phyloP scores from a whole-genome alignment of 2,329 filamentous ascomycete species.

The Hymenoscyphus salicellus region DNA sequence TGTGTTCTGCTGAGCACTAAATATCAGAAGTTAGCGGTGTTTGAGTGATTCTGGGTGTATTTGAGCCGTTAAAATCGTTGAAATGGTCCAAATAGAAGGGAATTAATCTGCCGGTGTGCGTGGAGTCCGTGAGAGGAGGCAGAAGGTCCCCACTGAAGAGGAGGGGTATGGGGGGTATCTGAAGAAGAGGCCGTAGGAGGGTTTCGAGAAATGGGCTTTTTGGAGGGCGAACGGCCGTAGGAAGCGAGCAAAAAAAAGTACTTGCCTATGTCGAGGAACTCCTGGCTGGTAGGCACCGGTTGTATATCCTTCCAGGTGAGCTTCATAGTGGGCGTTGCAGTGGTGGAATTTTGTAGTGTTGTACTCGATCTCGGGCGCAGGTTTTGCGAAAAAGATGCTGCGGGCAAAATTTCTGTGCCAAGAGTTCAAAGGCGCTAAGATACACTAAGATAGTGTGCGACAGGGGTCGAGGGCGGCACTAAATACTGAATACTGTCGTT shows the following conservation, averaged over 20 bases:
- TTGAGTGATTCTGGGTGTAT: neutral
- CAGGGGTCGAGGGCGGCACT: neutral
- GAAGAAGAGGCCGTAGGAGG: no score
- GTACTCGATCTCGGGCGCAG: neutral
- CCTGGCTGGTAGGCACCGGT: conserved; percentile 85
- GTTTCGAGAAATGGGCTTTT: neutral
- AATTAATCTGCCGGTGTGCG: no score
- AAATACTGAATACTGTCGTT: neutral
- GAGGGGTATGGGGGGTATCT: no score
- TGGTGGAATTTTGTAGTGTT: neutral
- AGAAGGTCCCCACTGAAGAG: no score
- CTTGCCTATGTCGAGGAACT: conserved; percentile 81
- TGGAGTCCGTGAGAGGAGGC: no score
- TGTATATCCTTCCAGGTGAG: conserved; percentile 74
- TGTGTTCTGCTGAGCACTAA: conserved; percentile 84
- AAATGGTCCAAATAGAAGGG: no score
- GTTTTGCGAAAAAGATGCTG: neutral
- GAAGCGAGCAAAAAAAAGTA: neutral
- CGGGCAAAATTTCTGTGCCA: conserved; percentile 3
- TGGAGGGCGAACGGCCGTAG: no score
- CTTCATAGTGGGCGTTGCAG: conserved; percentile 48
- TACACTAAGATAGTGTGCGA: neutral
- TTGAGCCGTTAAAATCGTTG: neutral
- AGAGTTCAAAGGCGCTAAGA: neutral
- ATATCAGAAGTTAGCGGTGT: neutral